Conservation (phyloP, 805 yeast genomes). For the Cyberlindnera lachancei region DNA sequence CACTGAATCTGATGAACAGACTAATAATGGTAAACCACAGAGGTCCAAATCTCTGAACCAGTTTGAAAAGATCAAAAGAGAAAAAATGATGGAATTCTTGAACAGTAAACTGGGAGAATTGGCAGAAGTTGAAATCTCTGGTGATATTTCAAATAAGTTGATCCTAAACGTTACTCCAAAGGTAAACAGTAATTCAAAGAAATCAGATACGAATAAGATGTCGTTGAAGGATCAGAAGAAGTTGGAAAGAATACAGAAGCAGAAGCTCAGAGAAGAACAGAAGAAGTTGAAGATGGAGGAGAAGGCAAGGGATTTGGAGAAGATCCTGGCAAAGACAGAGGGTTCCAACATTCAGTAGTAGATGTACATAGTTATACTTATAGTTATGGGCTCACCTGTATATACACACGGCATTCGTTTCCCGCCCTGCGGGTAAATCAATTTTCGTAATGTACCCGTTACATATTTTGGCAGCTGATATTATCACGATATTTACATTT, state of each 20-base stretch:
- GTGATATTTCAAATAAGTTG: slow-evolving; percentile 22
- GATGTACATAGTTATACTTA: slow-evolving; percentile 2
- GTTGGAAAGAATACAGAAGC: slow-evolving; percentile 19
- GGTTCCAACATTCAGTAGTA: not conserved
- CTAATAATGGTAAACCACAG: too few species aligned
- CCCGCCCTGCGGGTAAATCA: too few species aligned
- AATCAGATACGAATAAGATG: slow-evolving; percentile 11
- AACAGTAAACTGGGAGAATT: slow-evolving; percentile 21
- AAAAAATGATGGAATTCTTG: slow-evolving; percentile 24
- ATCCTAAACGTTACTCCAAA: slow-evolving; percentile 22
- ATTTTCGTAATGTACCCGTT: too few species aligned
- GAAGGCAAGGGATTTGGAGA: slow-evolving; percentile 11
- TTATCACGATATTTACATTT: too few species aligned
- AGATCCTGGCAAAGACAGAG: slow-evolving; percentile 3
- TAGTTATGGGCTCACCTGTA: slow-evolving; percentile 1
- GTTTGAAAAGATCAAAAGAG: slow-evolving; percentile 29
- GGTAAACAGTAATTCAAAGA: slow-evolving; percentile 11
- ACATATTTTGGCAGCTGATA: too few species aligned
- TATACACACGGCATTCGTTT: not conserved
- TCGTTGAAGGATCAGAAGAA: slow-evolving; percentile 10
- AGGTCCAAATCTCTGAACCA: slow-evolving; percentile 16
- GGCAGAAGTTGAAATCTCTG: slow-evolving; percentile 22
- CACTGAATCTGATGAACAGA: too few species aligned
- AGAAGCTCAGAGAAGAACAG: slow-evolving; percentile 18
- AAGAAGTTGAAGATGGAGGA: slow-evolving; percentile 15